Evolutionary conservation across 2,329 filamentous ascomycete species (phyloP).

Genomic region (Colletotrichum lupini): DNA sequence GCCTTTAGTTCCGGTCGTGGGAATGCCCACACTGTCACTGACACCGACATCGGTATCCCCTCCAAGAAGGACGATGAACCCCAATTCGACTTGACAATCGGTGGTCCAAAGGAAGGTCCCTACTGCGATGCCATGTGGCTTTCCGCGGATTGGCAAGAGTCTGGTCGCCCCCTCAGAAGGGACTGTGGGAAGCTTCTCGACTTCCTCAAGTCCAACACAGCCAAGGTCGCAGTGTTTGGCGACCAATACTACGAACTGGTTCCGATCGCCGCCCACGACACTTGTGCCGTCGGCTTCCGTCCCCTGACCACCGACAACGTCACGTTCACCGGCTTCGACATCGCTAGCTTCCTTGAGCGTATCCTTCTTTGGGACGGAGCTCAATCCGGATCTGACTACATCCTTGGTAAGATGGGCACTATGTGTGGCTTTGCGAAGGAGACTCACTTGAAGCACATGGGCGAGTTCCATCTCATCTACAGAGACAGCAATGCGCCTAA

Average conservation of each 20-base stretch:
- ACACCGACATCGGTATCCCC: not conserved
- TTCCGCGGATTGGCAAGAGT: constrained; percentile 12
- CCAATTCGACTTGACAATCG: constrained; percentile 7
- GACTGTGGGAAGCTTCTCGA: constrained; percentile 12
- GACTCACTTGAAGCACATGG: not conserved
- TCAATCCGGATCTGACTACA: not conserved
- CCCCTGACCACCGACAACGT: constrained; percentile 2
- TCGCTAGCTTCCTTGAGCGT: constrained; percentile 15
- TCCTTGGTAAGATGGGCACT: constrained; percentile 17
- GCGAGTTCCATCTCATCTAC: constrained; percentile 28
- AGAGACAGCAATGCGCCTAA: not conserved
- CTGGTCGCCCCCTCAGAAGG: not conserved
- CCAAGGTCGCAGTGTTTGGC: constrained; percentile 17
- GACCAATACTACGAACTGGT: constrained; percentile 18
- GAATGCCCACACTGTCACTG: not conserved
- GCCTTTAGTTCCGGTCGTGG: constrained; percentile 17
- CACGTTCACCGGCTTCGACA: constrained; percentile 16
- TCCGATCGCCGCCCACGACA: constrained; percentile 19
- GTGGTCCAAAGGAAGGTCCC: not conserved
- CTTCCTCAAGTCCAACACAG: constrained; percentile 17
- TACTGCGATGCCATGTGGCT: constrained; percentile 22
- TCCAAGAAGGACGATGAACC: not conserved
- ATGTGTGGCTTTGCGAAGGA: not conserved
- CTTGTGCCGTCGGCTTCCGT: constrained; percentile 23
- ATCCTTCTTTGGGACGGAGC: constrained; percentile 1